Conservation (phyloP, 305 asterid genomes). For the Fraxinus floribunda region DNA sequence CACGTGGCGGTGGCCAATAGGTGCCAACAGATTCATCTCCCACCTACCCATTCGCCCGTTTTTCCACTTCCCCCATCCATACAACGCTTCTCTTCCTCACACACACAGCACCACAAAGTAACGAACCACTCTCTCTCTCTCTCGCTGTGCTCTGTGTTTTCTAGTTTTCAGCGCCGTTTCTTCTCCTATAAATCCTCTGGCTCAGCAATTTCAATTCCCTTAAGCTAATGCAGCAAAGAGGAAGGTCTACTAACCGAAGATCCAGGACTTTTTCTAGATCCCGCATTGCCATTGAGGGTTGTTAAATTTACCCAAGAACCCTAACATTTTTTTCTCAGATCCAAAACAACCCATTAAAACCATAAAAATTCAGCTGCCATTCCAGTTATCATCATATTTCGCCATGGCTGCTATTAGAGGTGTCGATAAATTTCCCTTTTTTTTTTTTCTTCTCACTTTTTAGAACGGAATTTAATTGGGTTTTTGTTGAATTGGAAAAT, state of each 20-base stretch:
- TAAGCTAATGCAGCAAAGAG: constrained; percentile 75
- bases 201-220: background rate
- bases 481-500: background rate
- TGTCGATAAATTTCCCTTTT: background rate
- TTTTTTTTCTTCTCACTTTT: background rate
- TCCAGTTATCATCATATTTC: background rate
- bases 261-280: constrained; percentile 88
- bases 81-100: background rate
- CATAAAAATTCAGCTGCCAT: background rate
- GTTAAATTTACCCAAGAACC: constrained; percentile 19
- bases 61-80: constrained; percentile 13
- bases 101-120: background rate
- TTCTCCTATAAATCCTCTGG: constrained; percentile 25
- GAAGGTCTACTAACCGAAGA: constrained; percentile 61
- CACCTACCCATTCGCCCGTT: background rate
- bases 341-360: background rate
- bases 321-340: background rate
- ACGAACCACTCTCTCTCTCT: background rate
- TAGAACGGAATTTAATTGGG: background rate
- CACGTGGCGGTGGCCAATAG: constrained; percentile 29
- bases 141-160: background rate
- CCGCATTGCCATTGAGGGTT: constrained; percentile 86
- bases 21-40: background rate
- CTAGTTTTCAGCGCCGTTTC: constrained; percentile 2
- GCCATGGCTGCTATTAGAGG: constrained; percentile 61